Conservation (phyloP, 805 yeast species). For the Lipomyces spencermartinsiae region DNA sequence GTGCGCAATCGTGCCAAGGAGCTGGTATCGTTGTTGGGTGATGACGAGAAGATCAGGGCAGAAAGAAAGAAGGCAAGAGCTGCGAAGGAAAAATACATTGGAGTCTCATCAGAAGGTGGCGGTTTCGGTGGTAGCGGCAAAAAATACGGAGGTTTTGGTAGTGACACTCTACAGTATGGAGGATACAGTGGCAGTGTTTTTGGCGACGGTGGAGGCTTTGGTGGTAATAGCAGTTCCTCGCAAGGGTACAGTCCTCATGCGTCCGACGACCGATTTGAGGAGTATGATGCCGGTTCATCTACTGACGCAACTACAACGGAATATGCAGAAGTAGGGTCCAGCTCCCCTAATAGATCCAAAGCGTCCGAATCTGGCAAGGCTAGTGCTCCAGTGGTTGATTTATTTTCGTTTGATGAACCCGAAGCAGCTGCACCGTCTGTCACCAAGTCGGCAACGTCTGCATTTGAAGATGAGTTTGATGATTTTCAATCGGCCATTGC, state of each 20-base stretch:
- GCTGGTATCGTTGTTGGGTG: slow-evolving; percentile 71
- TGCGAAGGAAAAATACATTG: slow-evolving; percentile 81
- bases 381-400: slow-evolving; percentile 31
- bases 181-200: slow-evolving; percentile 48
- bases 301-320: slow-evolving; percentile 46
- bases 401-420: slow-evolving; percentile 41
- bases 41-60: slow-evolving; percentile 74
- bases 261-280: slow-evolving; percentile 35
- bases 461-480: slow-evolving; percentile 52
- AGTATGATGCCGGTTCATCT: slow-evolving; percentile 37
- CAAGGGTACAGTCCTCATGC: slow-evolving; percentile 12
- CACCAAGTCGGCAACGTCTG: slow-evolving; percentile 23
- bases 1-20: slow-evolving; percentile 90
- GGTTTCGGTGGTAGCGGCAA: slow-evolving; percentile 47
- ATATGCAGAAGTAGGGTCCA: slow-evolving; percentile 45
- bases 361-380: slow-evolving; percentile 7
- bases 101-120: slow-evolving; percentile 57
- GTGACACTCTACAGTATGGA: slow-evolving; percentile 46
- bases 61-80: slow-evolving; percentile 92
- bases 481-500: slow-evolving; percentile 64
- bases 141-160: slow-evolving; percentile 47
- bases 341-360: slow-evolving; percentile 7
- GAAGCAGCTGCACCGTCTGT: slow-evolving; percentile 14
- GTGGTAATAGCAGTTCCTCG: slow-evolving; percentile 22
- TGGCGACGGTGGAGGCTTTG: slow-evolving; percentile 52